Base-by-base conservation (phyloP, 345 rosid species). In the Pugionium dolabratum region DNA sequence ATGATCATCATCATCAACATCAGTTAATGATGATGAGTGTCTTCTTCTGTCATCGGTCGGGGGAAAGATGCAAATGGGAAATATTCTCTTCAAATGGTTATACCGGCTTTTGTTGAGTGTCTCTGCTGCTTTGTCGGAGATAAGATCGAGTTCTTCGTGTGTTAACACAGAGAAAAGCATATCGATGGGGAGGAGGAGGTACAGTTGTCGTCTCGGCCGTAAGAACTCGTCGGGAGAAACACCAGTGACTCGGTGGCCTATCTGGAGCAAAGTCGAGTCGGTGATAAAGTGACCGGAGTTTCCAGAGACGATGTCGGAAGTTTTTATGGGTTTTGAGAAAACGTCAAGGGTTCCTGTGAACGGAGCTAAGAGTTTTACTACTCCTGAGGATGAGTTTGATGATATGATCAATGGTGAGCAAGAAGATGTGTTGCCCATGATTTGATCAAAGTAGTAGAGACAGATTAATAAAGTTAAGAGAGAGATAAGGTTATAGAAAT, bases 381-480 rank as follows among this genome's bases (percentile, higher is more conserved):
- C 55, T 53, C 44, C 46, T 37, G 67, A 66, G 11, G 77, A 52
- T 73, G 77, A 57, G 47, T 27, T 50, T 43, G 71, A 50, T 50
- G 71, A 50, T 48, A 50, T 47, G 32, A 66, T 60, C 55, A 46
- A 46, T 48, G 77, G 72, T 60, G 77, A 31, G 39, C 72, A 73
- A 54, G 77, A 73, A 44, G 77, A 66, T 73, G 77, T 73, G 73
- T 73, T 73, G 7, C 77, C 77, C 77, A 73, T 73, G 67, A 30
- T 61, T 66, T 42, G 60, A 48, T 9, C 45, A 11, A 58, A 72
- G 33, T 50, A 33, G 8, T 11, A 47, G 70, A 71, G 46, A 18
- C 0, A 70, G 61, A 46, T 9, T 35, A 4, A 71, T n/a, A 60
- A 9, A 52, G 25, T 32, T 18, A 29, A 43, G 41, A 30, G 41